Evolutionary conservation across 75 land plant species (phyloP), one percentile per base, ranked within the genome.

Genomic region (Pinus taeda): DNA sequence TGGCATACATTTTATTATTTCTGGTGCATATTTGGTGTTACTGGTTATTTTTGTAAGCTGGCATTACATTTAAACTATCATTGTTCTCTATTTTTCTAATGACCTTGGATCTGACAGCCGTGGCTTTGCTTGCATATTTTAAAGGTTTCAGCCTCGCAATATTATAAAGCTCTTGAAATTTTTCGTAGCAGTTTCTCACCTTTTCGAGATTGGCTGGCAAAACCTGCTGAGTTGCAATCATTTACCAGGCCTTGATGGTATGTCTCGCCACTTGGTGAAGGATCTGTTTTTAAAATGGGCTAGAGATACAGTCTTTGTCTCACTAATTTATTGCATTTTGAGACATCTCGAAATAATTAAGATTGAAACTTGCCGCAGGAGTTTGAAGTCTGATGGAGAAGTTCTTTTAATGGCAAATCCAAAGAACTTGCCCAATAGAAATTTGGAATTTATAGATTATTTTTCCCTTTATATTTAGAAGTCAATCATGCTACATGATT

Each of bases 161-260:
- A 67, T 67, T 29, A 67, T 39, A 39, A 39, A 36, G 71, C 49
- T 67, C 17, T 36, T 39, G 71, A 67, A 49, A 9, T 67, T 67
- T 67, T 67, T 67, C 49, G 45, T 21, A 37, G 71, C 39, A 39
- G 71, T 67, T 39, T 49, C 45, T 67, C 49, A 18, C 71, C 71
- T 67, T 39, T 67, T 9, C 8, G 49, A 17, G 71, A 67, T 37
- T 67, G 71, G 49, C 45, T 39, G 45, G 45, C 39, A 39, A 67
- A 67, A 37, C 71, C 71, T 39, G 49, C 71, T 67, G 71, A 67
- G 49, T 33, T 67, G 20, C 71, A 67, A 67, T 36, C 21, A 20
- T 67, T 67, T 37, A 67, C 49, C 71, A 8, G 22, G 21, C 45
- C 37, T 39, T 67, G 71, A 67, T 39, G 49, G 71, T 39, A 67